phyloP scores from a whole-genome alignment of 2,329 filamentous ascomycete species.

The Alternaria gansuensis region DNA sequence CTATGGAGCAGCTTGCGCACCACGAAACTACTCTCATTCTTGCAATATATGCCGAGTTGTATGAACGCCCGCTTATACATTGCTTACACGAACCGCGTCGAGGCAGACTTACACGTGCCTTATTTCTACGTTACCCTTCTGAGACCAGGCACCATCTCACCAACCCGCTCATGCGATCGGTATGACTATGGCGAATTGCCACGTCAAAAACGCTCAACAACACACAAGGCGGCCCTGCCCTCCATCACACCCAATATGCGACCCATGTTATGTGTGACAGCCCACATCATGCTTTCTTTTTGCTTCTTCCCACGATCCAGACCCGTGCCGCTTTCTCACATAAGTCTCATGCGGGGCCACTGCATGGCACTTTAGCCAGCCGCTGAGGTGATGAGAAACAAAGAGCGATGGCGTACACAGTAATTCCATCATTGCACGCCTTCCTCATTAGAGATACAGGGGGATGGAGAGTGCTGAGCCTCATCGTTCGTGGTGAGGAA shows the following conservation, averaged over 20 bases:
- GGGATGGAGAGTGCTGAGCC: background rate
- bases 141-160: background rate
- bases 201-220: conserved; percentile 5
- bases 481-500: background rate
- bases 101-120: background rate
- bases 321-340: conserved; percentile 15
- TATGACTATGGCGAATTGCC: conserved; percentile 5
- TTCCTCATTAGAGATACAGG: background rate
- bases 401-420: conserved; percentile 2
- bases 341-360: conserved; percentile 4
- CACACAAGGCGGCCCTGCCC: conserved; percentile 4
- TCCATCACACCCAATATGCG: conserved; percentile 6
- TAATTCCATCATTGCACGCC: background rate
- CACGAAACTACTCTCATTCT: background rate
- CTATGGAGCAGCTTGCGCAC: background rate
- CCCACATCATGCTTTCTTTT: conserved; percentile 5
- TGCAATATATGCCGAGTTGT: background rate
- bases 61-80: background rate
- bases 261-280: background rate
- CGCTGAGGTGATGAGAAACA: conserved; percentile 11
- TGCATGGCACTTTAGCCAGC: conserved; percentile 16
- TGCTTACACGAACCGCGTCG: background rate
- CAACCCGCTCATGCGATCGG: background rate
- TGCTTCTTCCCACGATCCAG: background rate
- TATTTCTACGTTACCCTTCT: background rate